Base-by-base conservation (phyloP, 495 filamentous ascomycete genomes). In the Tuber melanosporum region DNA sequence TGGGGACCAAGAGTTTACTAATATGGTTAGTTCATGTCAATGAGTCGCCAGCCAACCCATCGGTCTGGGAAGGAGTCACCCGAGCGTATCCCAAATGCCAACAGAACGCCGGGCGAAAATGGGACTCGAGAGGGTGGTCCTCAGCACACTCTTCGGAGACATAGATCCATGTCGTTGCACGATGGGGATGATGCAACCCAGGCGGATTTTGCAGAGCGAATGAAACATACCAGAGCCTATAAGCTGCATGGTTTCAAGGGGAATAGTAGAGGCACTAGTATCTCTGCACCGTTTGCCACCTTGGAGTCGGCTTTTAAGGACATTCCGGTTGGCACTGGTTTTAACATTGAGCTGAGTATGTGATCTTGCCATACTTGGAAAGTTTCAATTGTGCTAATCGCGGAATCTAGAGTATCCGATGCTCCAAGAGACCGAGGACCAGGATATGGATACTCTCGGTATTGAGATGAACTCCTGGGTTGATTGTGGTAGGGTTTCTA, bases 391-490 rank as follows among this genome's bases (percentile, higher is more conserved):
- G 15, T 32, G 12, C 46, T 75, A 66, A 66, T 10, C 26, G 14
- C 26, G 36, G 43, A 83, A 84, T 62, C 81, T 74, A 90, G 88
- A 98, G 84, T 99, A 99, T 84, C 96, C 96, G 36, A 98, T 98
- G 94, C 89, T 98, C 71, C 90, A 92, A 82, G 96, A 99, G 87
- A 91, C 88, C 81, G 93, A 97, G 84, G 92, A 95, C 83, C 91
- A 97, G 78, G 94, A 96, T 79, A 98, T 99, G 96, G 96, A 98
- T 83, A 92, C 93, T 14, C 98, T 95, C 83, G 95, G 93, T 9
- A 92, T 99, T 70, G 96, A 99, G 85, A 89, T 98, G 77, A 99
- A 99, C 84, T 93, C 92, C 6, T 99, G 97, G 84, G 95, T 97
- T 81, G 95, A 99, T 84, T 95, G 93, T 4, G 47, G 78, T 80